These are phyloP conservation scores for Plectosphaerella plurivora DNA, from an alignment of 2,329 filamentous ascomycete genomes.

Conservation along the genomic window DNA sequence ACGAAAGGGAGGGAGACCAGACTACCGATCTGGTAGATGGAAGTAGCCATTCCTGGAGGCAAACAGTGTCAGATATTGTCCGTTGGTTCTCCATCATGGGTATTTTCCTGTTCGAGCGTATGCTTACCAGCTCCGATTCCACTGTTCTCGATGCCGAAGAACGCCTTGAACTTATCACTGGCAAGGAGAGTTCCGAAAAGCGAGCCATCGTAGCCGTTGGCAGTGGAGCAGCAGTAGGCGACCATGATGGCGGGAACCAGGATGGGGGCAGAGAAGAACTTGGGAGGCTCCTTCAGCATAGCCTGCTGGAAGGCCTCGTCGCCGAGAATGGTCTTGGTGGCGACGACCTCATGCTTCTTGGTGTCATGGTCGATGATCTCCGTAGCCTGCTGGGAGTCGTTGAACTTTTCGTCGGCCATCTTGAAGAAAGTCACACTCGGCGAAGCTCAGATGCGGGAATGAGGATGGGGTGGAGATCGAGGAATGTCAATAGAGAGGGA, in stretches of 20 bases:
- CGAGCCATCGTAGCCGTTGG: slow-evolving; percentile 41
- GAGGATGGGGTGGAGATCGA: too few species aligned
- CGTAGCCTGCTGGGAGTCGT: too few species aligned
- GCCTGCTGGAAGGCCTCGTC: slow-evolving; percentile 18
- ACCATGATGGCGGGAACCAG: slow-evolving; percentile 15
- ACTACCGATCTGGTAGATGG: slow-evolving; percentile 42
- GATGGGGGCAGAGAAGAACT: too few species aligned
- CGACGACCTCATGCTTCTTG: background rate
- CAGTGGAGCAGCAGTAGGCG: slow-evolving; percentile 22
- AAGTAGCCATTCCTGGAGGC: slow-evolving; percentile 31
- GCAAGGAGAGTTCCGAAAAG: slow-evolving; percentile 49
- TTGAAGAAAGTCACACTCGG: too few species aligned
- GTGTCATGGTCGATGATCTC: too few species aligned
- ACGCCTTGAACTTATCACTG: slow-evolving; percentile 43
- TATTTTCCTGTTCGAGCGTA: too few species aligned
- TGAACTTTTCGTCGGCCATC: too few species aligned
- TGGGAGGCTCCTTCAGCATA: slow-evolving; percentile 20
- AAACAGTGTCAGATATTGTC: too few species aligned
- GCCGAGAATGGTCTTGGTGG: slow-evolving; percentile 1
- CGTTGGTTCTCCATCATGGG: background rate
- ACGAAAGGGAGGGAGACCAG: slow-evolving; percentile 41
- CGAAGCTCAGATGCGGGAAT: too few species aligned
- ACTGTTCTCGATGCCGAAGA: slow-evolving; percentile 43
- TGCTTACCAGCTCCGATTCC: slow-evolving; percentile 42
- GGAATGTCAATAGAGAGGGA: too few species aligned